Conservation (phyloP, 2,329 filamentous ascomycete species). For the Paramyrothecium sp. region DNA sequence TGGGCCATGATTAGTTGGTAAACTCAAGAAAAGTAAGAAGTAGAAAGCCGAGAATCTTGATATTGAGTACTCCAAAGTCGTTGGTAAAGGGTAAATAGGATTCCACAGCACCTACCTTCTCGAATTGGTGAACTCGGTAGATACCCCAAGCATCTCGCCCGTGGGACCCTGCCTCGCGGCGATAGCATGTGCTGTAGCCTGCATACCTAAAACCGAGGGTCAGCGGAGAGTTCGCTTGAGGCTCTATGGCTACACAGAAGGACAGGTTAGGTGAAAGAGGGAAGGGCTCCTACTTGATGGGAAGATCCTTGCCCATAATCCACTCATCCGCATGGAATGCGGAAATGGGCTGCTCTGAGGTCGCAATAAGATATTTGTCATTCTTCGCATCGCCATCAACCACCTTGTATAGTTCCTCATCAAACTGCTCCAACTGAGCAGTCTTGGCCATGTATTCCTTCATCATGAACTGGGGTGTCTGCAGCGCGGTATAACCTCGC, state of each 20-base stretch:
- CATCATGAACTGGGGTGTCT: constrained; percentile 92
- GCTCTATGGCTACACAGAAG: background rate
- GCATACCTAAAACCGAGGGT: constrained; percentile 66
- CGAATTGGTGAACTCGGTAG: constrained; percentile 97
- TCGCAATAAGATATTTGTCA: constrained; percentile 79
- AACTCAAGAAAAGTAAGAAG: background rate
- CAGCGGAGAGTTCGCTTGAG: background rate
- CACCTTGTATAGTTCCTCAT: constrained; percentile 98
- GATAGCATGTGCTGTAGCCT: constrained; percentile 92
- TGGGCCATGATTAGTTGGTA: constrained; percentile 9
- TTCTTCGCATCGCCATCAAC: constrained; percentile 81
- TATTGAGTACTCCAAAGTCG: background rate
- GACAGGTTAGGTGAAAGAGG: background rate
- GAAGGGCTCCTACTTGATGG: constrained; percentile 64
- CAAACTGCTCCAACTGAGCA: constrained; percentile 93
- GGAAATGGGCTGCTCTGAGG: constrained; percentile 92
- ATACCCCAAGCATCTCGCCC: constrained; percentile 95
- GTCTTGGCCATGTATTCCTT: constrained; percentile 98
- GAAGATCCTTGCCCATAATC: constrained; percentile 80
- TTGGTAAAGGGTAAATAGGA: background rate
- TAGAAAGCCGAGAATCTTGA: background rate
- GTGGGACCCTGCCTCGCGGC: constrained; percentile 87
- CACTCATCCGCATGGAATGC: constrained; percentile 93
- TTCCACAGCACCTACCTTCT: constrained; percentile 63
- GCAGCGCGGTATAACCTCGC: constrained; percentile 78